These are phyloP conservation scores for Paraphoma chrysanthemicola DNA, from an alignment of 2,329 filamentous ascomycete genomes.

Conservation along the genomic window DNA sequence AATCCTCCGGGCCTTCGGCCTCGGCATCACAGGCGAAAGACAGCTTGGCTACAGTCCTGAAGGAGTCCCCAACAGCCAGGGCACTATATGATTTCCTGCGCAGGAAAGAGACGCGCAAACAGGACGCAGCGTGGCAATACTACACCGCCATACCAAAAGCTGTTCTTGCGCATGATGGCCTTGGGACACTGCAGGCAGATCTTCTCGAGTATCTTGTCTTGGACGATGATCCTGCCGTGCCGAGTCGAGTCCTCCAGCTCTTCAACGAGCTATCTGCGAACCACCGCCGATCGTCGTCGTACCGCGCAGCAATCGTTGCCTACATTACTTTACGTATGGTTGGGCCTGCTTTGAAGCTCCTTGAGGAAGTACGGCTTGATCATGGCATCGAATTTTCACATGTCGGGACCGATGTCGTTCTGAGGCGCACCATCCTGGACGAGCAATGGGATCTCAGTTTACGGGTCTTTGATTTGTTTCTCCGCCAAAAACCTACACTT, in stretches of 20 bases:
- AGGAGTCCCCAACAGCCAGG: conserved; percentile 18
- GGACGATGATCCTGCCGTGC: conserved; percentile 40
- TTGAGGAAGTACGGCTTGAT: conserved; percentile 45
- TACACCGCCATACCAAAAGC: conserved; percentile 37
- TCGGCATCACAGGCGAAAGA: conserved; percentile 17
- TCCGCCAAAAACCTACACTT: conserved; percentile 8
- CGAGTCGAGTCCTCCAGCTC: conserved; percentile 52
- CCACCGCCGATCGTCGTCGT: conserved; percentile 52
- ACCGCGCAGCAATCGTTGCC: conserved; percentile 53
- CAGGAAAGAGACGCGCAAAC: conserved; percentile 19
- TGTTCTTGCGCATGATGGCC: not conserved
- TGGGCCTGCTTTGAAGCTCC: conserved; percentile 49
- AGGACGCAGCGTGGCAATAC: conserved; percentile 47
- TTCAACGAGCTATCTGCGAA: conserved; percentile 52
- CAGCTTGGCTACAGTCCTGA: conserved; percentile 27
- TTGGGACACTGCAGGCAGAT: conserved; percentile 16
- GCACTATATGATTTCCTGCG: conserved; percentile 27
- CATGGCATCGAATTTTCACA: conserved; percentile 9
- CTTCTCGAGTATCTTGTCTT: conserved; percentile 40
- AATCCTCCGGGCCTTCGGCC: conserved; percentile 9
- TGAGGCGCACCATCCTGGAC: conserved; percentile 37
- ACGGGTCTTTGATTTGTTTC: conserved; percentile 32
- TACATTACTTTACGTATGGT: conserved; percentile 51
- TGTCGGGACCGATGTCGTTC: conserved; percentile 38
- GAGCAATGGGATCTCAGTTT: conserved; percentile 46